Conservation (phyloP, 2,329 filamentous ascomycete genomes). For the Talaromyces verruculosus region DNA sequence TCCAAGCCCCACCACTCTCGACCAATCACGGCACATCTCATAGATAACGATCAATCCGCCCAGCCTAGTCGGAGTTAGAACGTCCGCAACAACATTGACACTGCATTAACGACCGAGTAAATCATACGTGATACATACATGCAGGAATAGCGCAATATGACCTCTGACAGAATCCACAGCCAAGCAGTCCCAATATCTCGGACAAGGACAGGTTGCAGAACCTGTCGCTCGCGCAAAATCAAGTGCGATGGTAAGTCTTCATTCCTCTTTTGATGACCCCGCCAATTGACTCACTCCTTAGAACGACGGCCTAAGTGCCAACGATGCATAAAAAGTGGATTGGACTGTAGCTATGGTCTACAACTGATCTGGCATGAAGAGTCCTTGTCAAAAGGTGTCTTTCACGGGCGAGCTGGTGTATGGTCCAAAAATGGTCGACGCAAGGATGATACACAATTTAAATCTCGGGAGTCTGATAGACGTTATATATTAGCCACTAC, state of each 20-base stretch:
- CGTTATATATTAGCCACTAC: too few species aligned
- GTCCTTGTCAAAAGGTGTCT: slow-evolving; percentile 29
- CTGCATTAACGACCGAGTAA: too few species aligned
- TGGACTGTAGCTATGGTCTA: slow-evolving; percentile 26
- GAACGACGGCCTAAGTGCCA: slow-evolving; percentile 26
- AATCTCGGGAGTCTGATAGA: not conserved
- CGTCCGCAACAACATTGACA: not conserved
- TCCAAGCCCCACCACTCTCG: not conserved
- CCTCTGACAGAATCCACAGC: not conserved
- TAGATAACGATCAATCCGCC: not conserved
- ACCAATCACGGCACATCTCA: not conserved
- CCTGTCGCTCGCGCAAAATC: slow-evolving; percentile 26
- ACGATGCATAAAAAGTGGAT: slow-evolving; percentile 23
- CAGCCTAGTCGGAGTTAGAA: not conserved
- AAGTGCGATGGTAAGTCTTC: slow-evolving; percentile 28
- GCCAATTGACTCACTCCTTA: not conserved
- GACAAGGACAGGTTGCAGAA: slow-evolving; percentile 28
- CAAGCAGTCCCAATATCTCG: slow-evolving; percentile 22
- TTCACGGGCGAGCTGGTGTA: slow-evolving; percentile 29
- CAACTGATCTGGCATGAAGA: slow-evolving; percentile 31
- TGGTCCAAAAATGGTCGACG: slow-evolving; percentile 27
- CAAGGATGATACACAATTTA: not conserved
- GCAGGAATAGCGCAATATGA: not conserved
- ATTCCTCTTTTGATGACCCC: not conserved
- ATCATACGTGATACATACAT: not conserved